Percentiles rank a stretch among this genome's conserved stretches.
phyloP scores from a whole-genome alignment of 192 early-diverging fungal species.

The Linnemannia schmuckeri region DNA sequence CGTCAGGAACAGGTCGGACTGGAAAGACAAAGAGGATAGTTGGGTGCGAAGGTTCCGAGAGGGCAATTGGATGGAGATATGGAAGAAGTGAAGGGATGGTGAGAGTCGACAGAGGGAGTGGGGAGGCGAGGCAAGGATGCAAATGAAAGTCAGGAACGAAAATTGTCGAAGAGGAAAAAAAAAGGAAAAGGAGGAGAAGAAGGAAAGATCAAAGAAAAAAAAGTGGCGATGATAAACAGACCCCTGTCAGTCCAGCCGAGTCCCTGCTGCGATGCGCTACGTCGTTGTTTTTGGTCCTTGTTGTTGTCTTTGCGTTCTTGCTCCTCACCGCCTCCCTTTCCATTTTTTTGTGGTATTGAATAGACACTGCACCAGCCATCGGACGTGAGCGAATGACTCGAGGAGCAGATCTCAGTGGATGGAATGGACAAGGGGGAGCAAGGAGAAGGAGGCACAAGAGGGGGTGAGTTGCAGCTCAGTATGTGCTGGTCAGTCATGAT shows the following conservation, averaged over 20 bases:
- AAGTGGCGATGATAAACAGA: neutral
- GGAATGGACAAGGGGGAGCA: neutral
- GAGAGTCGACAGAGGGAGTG: neutral
- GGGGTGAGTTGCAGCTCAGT: neutral
- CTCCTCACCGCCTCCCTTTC: neutral
- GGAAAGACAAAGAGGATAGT: neutral
- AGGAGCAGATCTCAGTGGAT: conserved; percentile 13
- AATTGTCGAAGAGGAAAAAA: neutral
- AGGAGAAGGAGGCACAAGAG: neutral
- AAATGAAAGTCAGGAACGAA: neutral
- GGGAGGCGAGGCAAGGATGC: neutral
- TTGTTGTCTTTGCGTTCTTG: neutral
- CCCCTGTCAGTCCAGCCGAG: neutral
- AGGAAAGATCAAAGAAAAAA: neutral
- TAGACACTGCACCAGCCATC: conserved; percentile 11
- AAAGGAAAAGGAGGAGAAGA: neutral
- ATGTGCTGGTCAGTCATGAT: conserved; percentile 12
- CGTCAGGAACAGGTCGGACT: neutral
- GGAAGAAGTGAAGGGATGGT: neutral
- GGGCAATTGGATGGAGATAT: neutral
- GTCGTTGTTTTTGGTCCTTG: neutral
- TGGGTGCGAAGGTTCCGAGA: neutral
- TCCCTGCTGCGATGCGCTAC: conserved; percentile 14
- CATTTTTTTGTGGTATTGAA: neutral
- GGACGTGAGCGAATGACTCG: conserved; percentile 4